Evolutionary conservation across 2,329 filamentous ascomycete species (phyloP).

Genomic region (Celoporthe dispersa): DNA sequence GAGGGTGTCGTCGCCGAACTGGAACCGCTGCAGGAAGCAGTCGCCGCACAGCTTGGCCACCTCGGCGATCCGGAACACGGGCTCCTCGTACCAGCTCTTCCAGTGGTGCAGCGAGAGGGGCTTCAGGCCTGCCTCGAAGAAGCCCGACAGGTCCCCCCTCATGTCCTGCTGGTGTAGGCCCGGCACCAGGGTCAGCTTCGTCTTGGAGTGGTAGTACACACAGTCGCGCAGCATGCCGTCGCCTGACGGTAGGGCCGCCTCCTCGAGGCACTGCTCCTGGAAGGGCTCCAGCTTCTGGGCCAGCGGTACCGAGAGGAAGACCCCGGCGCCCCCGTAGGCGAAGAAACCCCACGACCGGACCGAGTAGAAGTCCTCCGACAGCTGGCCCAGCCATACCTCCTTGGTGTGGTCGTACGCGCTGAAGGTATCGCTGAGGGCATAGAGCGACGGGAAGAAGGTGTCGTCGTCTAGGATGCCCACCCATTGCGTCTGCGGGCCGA

Average conservation of each 20-base stretch:
- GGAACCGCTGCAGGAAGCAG: slow-evolving; percentile 62
- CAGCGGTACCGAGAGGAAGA: slow-evolving; percentile 61
- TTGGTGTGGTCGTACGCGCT: slow-evolving; percentile 51
- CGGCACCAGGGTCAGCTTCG: slow-evolving; percentile 58
- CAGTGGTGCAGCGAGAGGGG: slow-evolving; percentile 65
- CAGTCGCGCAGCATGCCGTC: slow-evolving; percentile 63
- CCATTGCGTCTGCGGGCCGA: slow-evolving; percentile 54
- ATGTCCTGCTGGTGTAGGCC: slow-evolving; percentile 64
- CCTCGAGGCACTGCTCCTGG: slow-evolving; percentile 53
- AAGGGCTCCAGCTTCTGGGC: slow-evolving; percentile 51
- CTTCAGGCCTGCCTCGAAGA: slow-evolving; percentile 61
- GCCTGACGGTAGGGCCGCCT: slow-evolving; percentile 42
- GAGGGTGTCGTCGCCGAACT: slow-evolving; percentile 51
- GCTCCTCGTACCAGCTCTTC: slow-evolving; percentile 62
- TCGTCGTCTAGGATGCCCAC: slow-evolving; percentile 65
- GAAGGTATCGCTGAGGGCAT: slow-evolving; percentile 53
- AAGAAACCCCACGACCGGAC: slow-evolving; percentile 58
- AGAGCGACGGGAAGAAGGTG: slow-evolving; percentile 64
- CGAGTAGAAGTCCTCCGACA: slow-evolving; percentile 60
- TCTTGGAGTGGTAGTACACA: slow-evolving; percentile 57
- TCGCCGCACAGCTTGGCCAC: slow-evolving; percentile 59
- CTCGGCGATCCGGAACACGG: slow-evolving; percentile 54
- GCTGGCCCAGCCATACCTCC: slow-evolving; percentile 58
- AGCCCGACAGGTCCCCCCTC: slow-evolving; percentile 57
- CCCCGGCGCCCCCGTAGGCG: slow-evolving; percentile 64